Conservation (phyloP, 441 rosid species). For the Erodium moschatum region DNA sequence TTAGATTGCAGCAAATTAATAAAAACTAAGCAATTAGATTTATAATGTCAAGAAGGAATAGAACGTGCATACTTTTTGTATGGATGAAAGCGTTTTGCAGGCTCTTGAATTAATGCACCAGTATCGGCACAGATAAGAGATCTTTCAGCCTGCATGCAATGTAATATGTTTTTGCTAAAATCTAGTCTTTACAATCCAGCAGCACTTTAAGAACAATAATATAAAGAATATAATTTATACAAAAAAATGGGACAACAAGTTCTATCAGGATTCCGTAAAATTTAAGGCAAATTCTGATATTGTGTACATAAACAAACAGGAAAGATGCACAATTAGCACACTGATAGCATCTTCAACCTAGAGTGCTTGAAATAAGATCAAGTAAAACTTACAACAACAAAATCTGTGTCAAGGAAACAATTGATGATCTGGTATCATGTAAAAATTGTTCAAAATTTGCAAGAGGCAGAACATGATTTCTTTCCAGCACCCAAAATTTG, state of each 20-base stretch:
- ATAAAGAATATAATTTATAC: background rate
- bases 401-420: background rate
- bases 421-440: background rate
- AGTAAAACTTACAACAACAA: background rate
- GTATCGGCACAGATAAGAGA: constrained; percentile 89
- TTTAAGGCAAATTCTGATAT: constrained; percentile 4
- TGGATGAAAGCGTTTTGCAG: constrained; percentile 47
- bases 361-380: background rate
- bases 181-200: constrained; percentile 4
- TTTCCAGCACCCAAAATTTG: background rate
- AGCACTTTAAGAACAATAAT: background rate
- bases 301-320: background rate
- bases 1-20: background rate
- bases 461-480: background rate
- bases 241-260: background rate
- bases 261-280: background rate
- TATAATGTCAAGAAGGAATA: constrained; percentile 6
- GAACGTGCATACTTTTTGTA: constrained; percentile 49
- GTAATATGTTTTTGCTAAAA: constrained; percentile 6
- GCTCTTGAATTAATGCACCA: constrained; percentile 67
- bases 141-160: constrained; percentile 65
- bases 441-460: background rate
- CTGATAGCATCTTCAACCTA: background rate
- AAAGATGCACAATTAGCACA: background rate
- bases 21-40: background rate